Percentiles rank a stretch among this genome's conserved stretches.
These are phyloP conservation scores for Claviceps pazoutovae DNA, from an alignment of 2,329 filamentous ascomycete genomes.

Conservation along the genomic window DNA sequence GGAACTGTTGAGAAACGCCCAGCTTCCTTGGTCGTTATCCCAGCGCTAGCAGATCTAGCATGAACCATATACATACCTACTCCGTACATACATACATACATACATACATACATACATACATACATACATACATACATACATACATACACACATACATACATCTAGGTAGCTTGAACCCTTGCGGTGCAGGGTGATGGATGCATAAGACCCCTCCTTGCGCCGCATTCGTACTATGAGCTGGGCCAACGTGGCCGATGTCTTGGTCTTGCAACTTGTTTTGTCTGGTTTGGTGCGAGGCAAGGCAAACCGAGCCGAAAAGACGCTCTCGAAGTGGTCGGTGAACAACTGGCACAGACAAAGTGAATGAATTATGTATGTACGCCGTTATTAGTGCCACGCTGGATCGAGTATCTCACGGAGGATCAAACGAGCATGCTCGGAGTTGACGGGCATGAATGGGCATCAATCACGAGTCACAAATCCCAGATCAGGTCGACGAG, in stretches of 20 bases:
- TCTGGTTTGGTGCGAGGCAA: too few species aligned
- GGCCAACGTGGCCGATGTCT: neutral
- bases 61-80: neutral
- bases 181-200: neutral
- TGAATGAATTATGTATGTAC: neutral
- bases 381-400: neutral
- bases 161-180: neutral
- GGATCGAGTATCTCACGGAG: neutral
- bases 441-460: neutral
- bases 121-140: too few species aligned
- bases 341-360: neutral
- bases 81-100: too few species aligned
- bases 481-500: neutral
- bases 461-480: neutral
- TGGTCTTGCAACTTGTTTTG: neutral
- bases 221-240: neutral
- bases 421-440: neutral
- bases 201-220: neutral
- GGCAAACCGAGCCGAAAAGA: too few species aligned
- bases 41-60: neutral
- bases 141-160: too few species aligned
- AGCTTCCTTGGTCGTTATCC: neutral
- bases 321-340: neutral
- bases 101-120: too few species aligned
- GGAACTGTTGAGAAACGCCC: conserved; percentile 2